Base-by-base conservation (phyloP, 202 grass and related monocot genomes). In the Digitaria exilis region DNA sequence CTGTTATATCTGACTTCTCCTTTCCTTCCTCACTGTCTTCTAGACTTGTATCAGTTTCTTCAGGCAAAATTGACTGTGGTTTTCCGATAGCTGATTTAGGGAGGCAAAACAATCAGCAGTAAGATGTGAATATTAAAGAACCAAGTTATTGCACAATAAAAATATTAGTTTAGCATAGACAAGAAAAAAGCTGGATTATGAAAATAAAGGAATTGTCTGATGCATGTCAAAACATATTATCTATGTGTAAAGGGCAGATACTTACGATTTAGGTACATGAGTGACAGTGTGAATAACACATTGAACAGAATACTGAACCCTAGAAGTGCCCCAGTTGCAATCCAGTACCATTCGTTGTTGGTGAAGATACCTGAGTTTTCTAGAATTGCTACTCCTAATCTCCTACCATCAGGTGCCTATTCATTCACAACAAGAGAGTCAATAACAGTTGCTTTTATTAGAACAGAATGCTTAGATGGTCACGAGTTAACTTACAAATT, bases 231-330 rank as follows among this genome's bases (percentile, higher is more conserved):
- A 75, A 34, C 6, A 48, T 66, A 28, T 69, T 62, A 60, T 66
- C 71, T 63, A 56, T 66, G 45, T 65, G 50, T 50, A 50, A 65
- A 64, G 69, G 79, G 44, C 43, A 73, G 50, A 44, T 75, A 93
- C 92, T 95, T 95, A 98, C 95, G 89, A 43, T 91, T 91, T 72
- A 95, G 83, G 75, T 87, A 93, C 65, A 90, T 90, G 35, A 95
- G 75, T 7, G 89, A 81, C 67, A 95, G 49, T 30, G 86, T 66
- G 76, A 98, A 98, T 69, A 98, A 76, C 64, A 91, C 71, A 87
- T 98, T 95, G 90, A 93, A 93, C 48, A 98, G 51, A 87, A 93
- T 45, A 25, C 80, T 75, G 87, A 95, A 95, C 45, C 90, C 96
- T 61, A 92, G 37, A 83, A 98, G 92, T 25, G 90, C 96, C 46